These are phyloP conservation scores for Scortechinia acanthostroma DNA, from an alignment of 2,329 filamentous ascomycete species.

Conservation along the genomic window DNA sequence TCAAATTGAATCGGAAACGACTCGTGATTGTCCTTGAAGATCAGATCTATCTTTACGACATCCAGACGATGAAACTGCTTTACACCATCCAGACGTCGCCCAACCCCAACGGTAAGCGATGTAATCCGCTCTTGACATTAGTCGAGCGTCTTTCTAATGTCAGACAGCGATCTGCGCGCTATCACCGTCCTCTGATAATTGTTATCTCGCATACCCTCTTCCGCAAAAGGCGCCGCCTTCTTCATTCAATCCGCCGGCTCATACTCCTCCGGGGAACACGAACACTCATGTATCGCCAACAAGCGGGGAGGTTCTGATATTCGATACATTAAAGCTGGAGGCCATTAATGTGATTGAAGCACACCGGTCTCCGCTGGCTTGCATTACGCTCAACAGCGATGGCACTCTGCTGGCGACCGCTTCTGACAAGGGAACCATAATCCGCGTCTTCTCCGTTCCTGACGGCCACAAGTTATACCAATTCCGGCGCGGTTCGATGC, in stretches of 20 bases:
- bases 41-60: conserved; percentile 65
- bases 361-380: conserved; percentile 61
- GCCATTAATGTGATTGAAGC: conserved; percentile 65
- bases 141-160: background rate
- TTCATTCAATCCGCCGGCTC: conserved; percentile 13
- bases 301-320: conserved; percentile 59
- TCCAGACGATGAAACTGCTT: conserved; percentile 65
- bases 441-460: conserved; percentile 62
- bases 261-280: conserved; percentile 7
- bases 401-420: conserved; percentile 62
- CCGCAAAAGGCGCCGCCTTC: conserved; percentile 23
- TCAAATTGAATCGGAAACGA: conserved; percentile 61
- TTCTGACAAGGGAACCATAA: conserved; percentile 66
- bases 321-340: conserved; percentile 59
- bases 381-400: conserved; percentile 58
- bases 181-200: conserved; percentile 61
- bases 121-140: background rate
- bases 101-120: conserved; percentile 37
- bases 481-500: conserved; percentile 63
- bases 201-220: conserved; percentile 61
- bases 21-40: conserved; percentile 62
- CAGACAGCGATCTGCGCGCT: conserved; percentile 50
- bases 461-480: conserved; percentile 63
- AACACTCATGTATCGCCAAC: conserved; percentile 34
- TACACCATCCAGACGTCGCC: conserved; percentile 62